Evolutionary conservation across 441 rosid genomes (phyloP).

Genomic region (Gossypium davidsonii): DNA sequence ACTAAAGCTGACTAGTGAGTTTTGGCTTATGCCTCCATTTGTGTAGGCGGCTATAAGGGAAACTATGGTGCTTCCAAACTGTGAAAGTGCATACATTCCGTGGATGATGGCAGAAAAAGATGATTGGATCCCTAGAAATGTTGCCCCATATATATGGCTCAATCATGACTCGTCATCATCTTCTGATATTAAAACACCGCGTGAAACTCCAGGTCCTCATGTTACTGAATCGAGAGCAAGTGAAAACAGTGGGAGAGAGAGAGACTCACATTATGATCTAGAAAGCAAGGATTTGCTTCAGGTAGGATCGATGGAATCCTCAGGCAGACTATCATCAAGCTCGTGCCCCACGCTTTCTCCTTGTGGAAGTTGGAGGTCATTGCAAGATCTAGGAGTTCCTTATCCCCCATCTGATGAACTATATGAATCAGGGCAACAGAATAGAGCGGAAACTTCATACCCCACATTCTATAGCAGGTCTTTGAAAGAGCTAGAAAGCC

Average conservation of each 20-base stretch:
- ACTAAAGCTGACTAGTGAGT: background rate
- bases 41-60: constrained; percentile 64
- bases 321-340: constrained; percentile 16
- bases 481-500: constrained; percentile 18
- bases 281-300: constrained; percentile 29
- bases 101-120: constrained; percentile 87
- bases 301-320: constrained; percentile 19
- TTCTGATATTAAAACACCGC: constrained; percentile 24
- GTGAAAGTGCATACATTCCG: constrained; percentile 65
- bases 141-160: constrained; percentile 85
- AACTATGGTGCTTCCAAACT: constrained; percentile 84
- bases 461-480: constrained; percentile 29
- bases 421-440: constrained; percentile 22
- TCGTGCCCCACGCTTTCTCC: constrained; percentile 19
- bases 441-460: constrained; percentile 22
- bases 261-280: constrained; percentile 22
- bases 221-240: constrained; percentile 27
- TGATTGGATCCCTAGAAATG: constrained; percentile 72
- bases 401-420: constrained; percentile 31
- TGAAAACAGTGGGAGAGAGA: constrained; percentile 24
- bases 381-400: constrained; percentile 51
- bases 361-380: constrained; percentile 27
- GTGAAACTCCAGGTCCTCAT: constrained; percentile 29
- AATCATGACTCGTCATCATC: constrained; percentile 51
- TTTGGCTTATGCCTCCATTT: constrained; percentile 17